These are phyloP conservation scores for Ramularia collo-cygni DNA, from an alignment of 2,329 filamentous ascomycete species.

Conservation along the genomic window DNA sequence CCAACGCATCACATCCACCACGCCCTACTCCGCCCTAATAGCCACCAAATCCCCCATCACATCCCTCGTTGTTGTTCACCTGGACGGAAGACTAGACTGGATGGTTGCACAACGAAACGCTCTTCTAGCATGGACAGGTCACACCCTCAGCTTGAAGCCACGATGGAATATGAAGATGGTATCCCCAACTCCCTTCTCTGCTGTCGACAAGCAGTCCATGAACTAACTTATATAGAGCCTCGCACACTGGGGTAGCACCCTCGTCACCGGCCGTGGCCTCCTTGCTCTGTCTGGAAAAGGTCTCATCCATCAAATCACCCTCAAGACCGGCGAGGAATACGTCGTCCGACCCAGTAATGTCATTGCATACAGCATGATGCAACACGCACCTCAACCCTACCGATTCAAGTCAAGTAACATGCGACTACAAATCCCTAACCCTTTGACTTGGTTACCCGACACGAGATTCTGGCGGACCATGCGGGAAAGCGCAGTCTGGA, in stretches of 20 bases:
- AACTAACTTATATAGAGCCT: conserved; percentile 47
- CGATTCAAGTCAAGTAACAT: conserved; percentile 72
- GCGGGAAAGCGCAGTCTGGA: conserved; percentile 66
- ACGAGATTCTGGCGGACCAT: conserved; percentile 67
- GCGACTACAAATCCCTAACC: conserved; percentile 67
- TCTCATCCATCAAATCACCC: conserved; percentile 77
- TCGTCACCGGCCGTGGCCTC: conserved; percentile 80
- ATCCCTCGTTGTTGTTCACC: conserved; percentile 77
- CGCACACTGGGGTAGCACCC: conserved; percentile 85
- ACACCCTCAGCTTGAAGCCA: conserved; percentile 70
- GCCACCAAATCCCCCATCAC: conserved; percentile 80
- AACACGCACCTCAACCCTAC: conserved; percentile 71
- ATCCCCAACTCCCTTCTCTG: conserved; percentile 2
- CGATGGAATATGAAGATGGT: conserved; percentile 67
- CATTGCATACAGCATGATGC: conserved; percentile 76
- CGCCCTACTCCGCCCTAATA: conserved; percentile 80
- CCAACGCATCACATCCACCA: conserved; percentile 79
- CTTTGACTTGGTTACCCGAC: conserved; percentile 59
- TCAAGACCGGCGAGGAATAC: conserved; percentile 80
- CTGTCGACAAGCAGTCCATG: not conserved
- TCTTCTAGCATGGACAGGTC: conserved; percentile 92
- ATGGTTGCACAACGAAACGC: conserved; percentile 82
- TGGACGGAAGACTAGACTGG: conserved; percentile 95
- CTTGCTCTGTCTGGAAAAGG: conserved; percentile 79
- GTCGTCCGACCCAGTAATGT: conserved; percentile 85